These are phyloP conservation scores for Alternaria incomplexa DNA, from an alignment of 2,329 filamentous ascomycete species.

Conservation along the genomic window DNA sequence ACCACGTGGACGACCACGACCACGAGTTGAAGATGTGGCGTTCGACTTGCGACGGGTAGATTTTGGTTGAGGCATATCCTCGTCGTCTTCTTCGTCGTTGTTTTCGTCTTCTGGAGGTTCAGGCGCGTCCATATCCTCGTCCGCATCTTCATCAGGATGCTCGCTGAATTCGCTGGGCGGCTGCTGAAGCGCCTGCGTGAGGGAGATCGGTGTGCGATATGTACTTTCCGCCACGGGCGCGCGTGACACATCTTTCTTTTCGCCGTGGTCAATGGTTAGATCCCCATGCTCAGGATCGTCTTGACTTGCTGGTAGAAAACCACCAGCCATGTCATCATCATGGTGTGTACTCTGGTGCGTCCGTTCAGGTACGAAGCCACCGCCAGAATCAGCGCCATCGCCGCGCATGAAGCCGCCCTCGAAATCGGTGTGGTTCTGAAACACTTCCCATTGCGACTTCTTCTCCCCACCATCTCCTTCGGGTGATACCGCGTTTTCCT, in stretches of 20 bases:
- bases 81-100: constrained; percentile 48
- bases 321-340: constrained; percentile 41
- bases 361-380: constrained; percentile 22
- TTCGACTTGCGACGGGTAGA: constrained; percentile 17
- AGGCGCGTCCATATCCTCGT: constrained; percentile 1
- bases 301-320: constrained; percentile 48
- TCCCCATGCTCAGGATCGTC: constrained; percentile 39
- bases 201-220: constrained; percentile 44
- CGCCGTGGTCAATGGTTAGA: constrained; percentile 42
- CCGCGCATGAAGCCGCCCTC: constrained; percentile 53
- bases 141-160: neutral
- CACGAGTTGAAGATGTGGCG: neutral
- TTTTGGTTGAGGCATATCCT: constrained; percentile 6
- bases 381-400: constrained; percentile 15
- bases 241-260: constrained; percentile 13
- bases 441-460: constrained; percentile 49
- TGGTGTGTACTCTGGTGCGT: neutral
- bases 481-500: constrained; percentile 50
- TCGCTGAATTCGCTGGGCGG: constrained; percentile 5
- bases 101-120: constrained; percentile 52
- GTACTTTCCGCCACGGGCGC: constrained; percentile 13
- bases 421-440: constrained; percentile 39
- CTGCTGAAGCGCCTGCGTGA: constrained; percentile 40
- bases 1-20: neutral
- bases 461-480: constrained; percentile 63